Evolutionary conservation across 345 rosid genomes (phyloP).

Genomic region (Rhodamnia rubescens): DNA sequence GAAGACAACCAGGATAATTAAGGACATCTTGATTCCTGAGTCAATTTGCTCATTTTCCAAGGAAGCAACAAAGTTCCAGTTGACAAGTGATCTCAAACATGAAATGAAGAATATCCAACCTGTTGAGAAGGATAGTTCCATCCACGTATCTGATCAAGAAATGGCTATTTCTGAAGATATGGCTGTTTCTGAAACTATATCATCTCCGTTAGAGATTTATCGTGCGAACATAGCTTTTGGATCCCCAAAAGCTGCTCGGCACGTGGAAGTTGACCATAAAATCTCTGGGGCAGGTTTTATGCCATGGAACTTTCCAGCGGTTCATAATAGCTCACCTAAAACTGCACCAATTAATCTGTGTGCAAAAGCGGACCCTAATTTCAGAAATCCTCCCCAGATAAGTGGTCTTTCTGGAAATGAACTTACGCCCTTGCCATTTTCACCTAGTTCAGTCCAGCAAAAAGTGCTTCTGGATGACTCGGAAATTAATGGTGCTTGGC

Average conservation of each 20-base stretch:
- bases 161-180: constrained; percentile 36
- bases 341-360: constrained; percentile 7
- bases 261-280: constrained; percentile 13
- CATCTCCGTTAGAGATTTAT: constrained; percentile 24
- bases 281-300: constrained; percentile 16
- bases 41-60: constrained; percentile 14
- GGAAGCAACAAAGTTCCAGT: constrained; percentile 22
- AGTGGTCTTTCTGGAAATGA: constrained; percentile 17
- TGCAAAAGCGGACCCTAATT: constrained; percentile 14
- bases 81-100: constrained; percentile 10
- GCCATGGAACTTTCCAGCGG: constrained; percentile 19
- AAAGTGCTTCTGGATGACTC: constrained; percentile 19
- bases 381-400: constrained; percentile 19
- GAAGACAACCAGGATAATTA: constrained; percentile 50
- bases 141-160: constrained; percentile 27
- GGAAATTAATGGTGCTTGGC: background rate
- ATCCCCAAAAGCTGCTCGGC: constrained; percentile 20
- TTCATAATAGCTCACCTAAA: background rate
- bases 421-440: constrained; percentile 15
- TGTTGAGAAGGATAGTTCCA: constrained; percentile 19
- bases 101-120: constrained; percentile 14
- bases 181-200: constrained; percentile 19
- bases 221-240: constrained; percentile 11
- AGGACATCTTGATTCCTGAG: constrained; percentile 45
- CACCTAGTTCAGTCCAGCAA: constrained; percentile 22